Evolutionary conservation across 2,329 filamentous ascomycete species (phyloP).

Genomic region (Fusarium udum): DNA sequence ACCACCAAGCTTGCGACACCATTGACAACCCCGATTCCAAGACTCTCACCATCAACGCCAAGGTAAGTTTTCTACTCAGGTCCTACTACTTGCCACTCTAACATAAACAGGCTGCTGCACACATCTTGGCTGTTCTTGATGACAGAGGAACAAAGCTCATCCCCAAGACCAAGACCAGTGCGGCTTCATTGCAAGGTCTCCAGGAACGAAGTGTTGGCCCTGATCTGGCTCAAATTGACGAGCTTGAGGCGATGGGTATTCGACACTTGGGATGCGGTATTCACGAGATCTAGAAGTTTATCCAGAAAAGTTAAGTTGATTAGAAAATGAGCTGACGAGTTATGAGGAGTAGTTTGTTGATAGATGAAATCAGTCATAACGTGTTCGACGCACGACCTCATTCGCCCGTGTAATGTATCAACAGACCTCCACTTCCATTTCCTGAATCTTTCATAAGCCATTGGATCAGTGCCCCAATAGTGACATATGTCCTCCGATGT

Average conservation of each 20-base stretch:
- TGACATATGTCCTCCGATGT: neutral
- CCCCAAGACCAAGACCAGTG: conserved; percentile 38
- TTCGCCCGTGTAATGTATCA: neutral
- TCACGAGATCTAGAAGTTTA: conserved; percentile 10
- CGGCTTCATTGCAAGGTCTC: conserved; percentile 14
- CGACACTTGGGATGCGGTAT: conserved; percentile 49
- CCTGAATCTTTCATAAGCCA: neutral
- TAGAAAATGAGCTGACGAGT: neutral
- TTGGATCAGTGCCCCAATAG: neutral
- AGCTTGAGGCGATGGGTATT: conserved; percentile 49
- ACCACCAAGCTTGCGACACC: conserved; percentile 50
- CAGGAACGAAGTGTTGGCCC: conserved; percentile 21
- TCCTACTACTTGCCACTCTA: rapidly evolving
- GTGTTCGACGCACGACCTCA: neutral
- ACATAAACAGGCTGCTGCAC: conserved; percentile 55
- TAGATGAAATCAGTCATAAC: neutral
- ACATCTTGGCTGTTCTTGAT: conserved; percentile 48
- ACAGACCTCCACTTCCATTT: conserved; percentile 18
- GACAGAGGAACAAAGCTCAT: conserved; percentile 39
- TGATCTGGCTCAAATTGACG: conserved; percentile 41
- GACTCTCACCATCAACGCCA: conserved; percentile 42
- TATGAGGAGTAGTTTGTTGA: neutral
- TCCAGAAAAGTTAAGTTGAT: rapidly evolving
- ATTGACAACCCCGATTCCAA: conserved; percentile 50
- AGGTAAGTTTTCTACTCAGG: conserved; percentile 20